These are phyloP conservation scores for Citeromyces matritensis DNA, from an alignment of 805 yeast genomes.

Conservation along the genomic window DNA sequence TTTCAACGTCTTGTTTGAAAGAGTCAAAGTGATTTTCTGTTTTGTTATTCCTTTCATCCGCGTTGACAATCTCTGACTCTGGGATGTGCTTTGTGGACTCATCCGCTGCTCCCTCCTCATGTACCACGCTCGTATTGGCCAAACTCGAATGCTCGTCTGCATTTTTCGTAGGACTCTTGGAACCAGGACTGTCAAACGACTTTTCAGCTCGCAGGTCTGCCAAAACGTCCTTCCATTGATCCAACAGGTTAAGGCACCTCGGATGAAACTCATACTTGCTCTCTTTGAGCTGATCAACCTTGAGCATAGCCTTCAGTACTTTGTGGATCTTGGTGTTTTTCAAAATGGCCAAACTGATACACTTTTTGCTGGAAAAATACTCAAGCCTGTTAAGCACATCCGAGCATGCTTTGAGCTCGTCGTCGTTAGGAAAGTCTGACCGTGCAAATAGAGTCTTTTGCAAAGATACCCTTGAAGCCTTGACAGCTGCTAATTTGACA, in stretches of 20 bases:
- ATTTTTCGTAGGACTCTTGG: no score
- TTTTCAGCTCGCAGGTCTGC: slow-evolving; percentile 10
- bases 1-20: neutral
- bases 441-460: slow-evolving; percentile 34
- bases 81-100: no score
- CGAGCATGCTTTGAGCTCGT: slow-evolving; percentile 24
- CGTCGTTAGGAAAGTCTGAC: slow-evolving; percentile 22
- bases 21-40: neutral
- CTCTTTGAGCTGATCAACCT: slow-evolving; percentile 21
- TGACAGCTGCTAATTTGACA: slow-evolving; percentile 26
- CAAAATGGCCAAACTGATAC: slow-evolving; percentile 21
- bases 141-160: no score
- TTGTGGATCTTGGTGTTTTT: slow-evolving; percentile 32
- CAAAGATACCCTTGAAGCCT: slow-evolving; percentile 30
- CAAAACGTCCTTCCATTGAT: slow-evolving; percentile 23
- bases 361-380: slow-evolving; percentile 15
- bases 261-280: slow-evolving; percentile 27
- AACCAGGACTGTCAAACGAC: no score
- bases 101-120: no score
- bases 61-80: no score
- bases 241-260: slow-evolving; percentile 22
- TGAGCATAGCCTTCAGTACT: slow-evolving; percentile 30
- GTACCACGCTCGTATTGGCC: no score
- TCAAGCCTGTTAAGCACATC: slow-evolving; percentile 23
- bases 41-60: no score